Base-by-base conservation (phyloP, 495 filamentous ascomycete genomes). In the Wilcoxina mikolae region DNA sequence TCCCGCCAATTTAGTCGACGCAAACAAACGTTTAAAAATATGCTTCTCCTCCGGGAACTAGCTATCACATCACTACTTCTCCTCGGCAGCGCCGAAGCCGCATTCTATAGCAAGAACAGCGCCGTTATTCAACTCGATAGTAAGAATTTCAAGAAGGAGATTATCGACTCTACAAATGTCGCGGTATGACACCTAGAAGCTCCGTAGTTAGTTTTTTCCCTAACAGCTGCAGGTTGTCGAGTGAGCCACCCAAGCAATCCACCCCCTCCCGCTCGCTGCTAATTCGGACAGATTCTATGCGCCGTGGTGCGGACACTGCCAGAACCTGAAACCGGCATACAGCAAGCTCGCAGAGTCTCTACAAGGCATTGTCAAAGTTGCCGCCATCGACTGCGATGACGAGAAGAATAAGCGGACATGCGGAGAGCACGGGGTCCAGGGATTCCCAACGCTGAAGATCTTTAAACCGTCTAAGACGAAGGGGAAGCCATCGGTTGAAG, bases 391-490 rank as follows among this genome's bases (percentile, higher is more conserved):
- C 68, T 99, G 91, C 70, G 91, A 96, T 59, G 88, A 94, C 24
- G 93, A 96, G 38, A 73, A 74, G 50, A 99, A 99, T 74, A 96
- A 96, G 69, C 73, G 75, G 2, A 77, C 96, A 61, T 99, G 91
- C 68, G 79, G 84, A 35, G 69, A 72, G 49, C 86, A 95, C 80
- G 91, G 90, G 44, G 81, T 99, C 22, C 76, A 94, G 71, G 91
- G 91, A 39, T 99, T 95, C 73, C 91, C 91, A 1, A 96, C 91
- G 0, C 73, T 99, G 52, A 99, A 99, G 75, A 90, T 94, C 54
- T 78, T 96, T 58, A 80, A 78, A 38, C 93, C 91, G 0, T 78
- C 78, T 48, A 90, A 88, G 68, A 87, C 84, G 66, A 68, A 68
- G 35, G 85, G 87, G 49, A 86, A 83, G 66, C 90, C 93, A 0